These are phyloP conservation scores for Phytophthora brassicae DNA, from an alignment of 352 stramenopile genomes.

Conservation along the genomic window DNA sequence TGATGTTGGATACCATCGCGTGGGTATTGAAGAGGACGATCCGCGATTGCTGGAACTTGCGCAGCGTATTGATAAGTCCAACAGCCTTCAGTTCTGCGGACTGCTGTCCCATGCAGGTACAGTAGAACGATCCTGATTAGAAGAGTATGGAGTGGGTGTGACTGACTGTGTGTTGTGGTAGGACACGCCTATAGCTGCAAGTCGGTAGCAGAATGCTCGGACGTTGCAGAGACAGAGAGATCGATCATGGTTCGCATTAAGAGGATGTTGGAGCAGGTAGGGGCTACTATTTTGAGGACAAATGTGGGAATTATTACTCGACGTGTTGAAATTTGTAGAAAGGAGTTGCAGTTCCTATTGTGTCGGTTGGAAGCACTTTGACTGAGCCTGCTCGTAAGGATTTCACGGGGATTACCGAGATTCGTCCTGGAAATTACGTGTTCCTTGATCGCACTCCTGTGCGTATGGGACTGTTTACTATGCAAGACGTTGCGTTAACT, in stretches of 20 bases:
- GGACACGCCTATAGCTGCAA: constrained; percentile 60
- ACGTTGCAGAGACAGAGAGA: constrained; percentile 61
- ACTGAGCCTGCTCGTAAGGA: constrained; percentile 61
- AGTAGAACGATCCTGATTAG: background rate
- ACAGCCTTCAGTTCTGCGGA: constrained; percentile 53
- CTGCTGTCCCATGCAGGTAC: constrained; percentile 65
- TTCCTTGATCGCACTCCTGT: constrained; percentile 78
- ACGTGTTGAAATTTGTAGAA: constrained; percentile 20
- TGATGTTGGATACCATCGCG: constrained; percentile 75
- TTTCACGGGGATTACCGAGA: constrained; percentile 74
- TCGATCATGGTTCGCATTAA: constrained; percentile 72
- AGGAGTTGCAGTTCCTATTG: constrained; percentile 51
- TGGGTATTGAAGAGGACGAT: constrained; percentile 63
- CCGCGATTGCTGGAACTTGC: constrained; percentile 52
- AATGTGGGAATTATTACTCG: background rate
- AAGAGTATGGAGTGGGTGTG: background rate
- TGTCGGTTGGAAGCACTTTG: constrained; percentile 69
- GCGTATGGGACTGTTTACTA: constrained; percentile 57
- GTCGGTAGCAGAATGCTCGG: constrained; percentile 46
- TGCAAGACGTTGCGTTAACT: constrained; percentile 60
- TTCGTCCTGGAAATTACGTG: constrained; percentile 74
- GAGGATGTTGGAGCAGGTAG: constrained; percentile 37
- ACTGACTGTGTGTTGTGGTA: background rate
- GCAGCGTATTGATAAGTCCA: constrained; percentile 50
- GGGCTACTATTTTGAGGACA: constrained; percentile 10